phyloP scores from a whole-genome alignment of 169 alveolate genomes.

The Eimeria falciformis region DNA sequence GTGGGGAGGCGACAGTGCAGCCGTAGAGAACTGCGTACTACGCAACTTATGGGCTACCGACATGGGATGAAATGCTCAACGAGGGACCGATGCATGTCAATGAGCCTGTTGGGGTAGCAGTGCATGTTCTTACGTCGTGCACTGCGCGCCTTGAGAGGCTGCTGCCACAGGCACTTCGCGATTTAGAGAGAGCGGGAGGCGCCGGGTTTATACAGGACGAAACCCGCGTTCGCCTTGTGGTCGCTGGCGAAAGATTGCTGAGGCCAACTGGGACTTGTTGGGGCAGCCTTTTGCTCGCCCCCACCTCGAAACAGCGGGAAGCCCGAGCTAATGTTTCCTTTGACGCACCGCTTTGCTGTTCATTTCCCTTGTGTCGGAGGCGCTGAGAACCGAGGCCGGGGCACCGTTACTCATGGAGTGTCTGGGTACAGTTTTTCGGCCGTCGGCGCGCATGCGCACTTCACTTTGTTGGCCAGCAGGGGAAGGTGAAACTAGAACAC shows the following conservation, averaged over 20 bases:
- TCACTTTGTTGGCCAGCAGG: slow-evolving; percentile 25
- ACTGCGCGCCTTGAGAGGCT: slow-evolving; percentile 18
- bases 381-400: slow-evolving; percentile 33
- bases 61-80: slow-evolving; percentile 41
- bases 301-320: neutral
- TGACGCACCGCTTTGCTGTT: neutral
- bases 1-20: slow-evolving; percentile 27
- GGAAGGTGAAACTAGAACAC: slow-evolving; percentile 53
- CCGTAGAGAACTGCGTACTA: slow-evolving; percentile 1
- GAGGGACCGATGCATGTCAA: slow-evolving; percentile 72
- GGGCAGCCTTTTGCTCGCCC: slow-evolving; percentile 5
- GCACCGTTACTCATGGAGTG: slow-evolving; percentile 47
- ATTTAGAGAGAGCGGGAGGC: neutral
- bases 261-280: slow-evolving; percentile 14
- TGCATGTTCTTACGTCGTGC: slow-evolving; percentile 33
- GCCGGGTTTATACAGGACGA: too few relatives aligned
- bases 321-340: neutral
- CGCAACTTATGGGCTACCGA: slow-evolving; percentile 16
- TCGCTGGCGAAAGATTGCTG: slow-evolving; percentile 20
- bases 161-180: neutral
- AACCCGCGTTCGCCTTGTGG: slow-evolving; percentile 31
- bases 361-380: neutral
- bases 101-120: slow-evolving; percentile 49
- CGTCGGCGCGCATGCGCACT: slow-evolving; percentile 49
- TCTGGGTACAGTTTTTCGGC: slow-evolving; percentile 51